phyloP scores from a whole-genome alignment of 1,284 basidiomycete genomes.

The Apiotrichum gamsii region DNA sequence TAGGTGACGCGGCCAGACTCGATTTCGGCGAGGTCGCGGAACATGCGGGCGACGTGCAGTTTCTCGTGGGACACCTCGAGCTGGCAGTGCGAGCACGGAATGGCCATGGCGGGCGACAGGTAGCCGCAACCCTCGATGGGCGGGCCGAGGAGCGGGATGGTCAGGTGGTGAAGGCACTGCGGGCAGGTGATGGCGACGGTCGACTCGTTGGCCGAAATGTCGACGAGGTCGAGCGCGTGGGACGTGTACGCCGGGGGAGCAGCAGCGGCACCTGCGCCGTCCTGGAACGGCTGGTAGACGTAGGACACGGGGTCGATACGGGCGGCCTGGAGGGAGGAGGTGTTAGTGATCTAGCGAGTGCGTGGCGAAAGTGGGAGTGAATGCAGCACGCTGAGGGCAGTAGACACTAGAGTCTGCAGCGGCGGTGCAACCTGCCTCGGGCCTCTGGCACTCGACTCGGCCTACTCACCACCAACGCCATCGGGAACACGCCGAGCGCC shows the following conservation, averaged over 20 bases:
- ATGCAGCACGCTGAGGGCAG: no score
- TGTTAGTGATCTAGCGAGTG: no score
- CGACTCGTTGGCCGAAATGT: slow-evolving; percentile 1
- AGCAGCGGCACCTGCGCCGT: background rate
- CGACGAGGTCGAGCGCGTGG: slow-evolving; percentile 7
- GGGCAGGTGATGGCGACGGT: slow-evolving; percentile 13
- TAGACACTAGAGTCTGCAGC: no score
- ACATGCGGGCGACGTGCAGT: slow-evolving; percentile 48
- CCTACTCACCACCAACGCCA: slow-evolving; percentile 13
- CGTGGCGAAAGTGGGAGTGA: no score
- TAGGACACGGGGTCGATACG: slow-evolving; percentile 12
- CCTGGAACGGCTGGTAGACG: slow-evolving; percentile 6
- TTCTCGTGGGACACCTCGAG: slow-evolving; percentile 13
- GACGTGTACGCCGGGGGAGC: slow-evolving; percentile 3
- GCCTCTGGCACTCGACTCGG: no score
- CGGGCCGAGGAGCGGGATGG: slow-evolving; percentile 8
- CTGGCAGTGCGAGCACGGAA: slow-evolving; percentile 7
- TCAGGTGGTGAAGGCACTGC: background rate
- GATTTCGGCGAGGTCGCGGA: slow-evolving; percentile 56
- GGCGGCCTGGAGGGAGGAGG: background rate
- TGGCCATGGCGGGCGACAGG: slow-evolving; percentile 6
- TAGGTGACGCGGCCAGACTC: background rate
- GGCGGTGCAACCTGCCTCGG: no score
- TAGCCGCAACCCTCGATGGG: slow-evolving; percentile 2
- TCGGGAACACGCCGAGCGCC: slow-evolving; percentile 15